phyloP scores from a whole-genome alignment of 164 flowering plant genomes.

The Annona cherimola region DNA sequence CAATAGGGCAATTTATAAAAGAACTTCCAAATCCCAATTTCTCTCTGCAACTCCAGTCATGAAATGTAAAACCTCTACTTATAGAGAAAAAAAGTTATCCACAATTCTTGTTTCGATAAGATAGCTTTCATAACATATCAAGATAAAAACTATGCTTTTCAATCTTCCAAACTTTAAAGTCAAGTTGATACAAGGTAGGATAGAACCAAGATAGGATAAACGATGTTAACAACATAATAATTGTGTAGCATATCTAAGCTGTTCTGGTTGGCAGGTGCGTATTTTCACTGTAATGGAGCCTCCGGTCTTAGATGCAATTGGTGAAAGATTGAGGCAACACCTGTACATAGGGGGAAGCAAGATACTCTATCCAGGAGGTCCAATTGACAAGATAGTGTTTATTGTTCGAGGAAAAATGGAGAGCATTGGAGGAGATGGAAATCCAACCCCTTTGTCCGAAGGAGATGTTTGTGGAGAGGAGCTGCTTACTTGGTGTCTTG shows the following conservation, averaged over 20 bases:
- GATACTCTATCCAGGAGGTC: slow-evolving; percentile 45
- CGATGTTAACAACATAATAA: no score
- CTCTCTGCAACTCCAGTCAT: no score
- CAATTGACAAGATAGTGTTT: slow-evolving; percentile 59
- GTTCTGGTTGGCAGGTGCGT: slow-evolving; percentile 40
- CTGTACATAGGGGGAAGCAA: slow-evolving; percentile 60
- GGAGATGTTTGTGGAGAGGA: slow-evolving; percentile 87
- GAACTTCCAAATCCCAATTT: no score
- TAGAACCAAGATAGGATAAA: no score
- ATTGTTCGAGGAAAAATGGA: slow-evolving; percentile 67
- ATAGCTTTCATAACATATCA: no score
- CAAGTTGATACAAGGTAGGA: no score
- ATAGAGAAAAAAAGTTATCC: no score
- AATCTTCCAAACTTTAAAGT: no score
- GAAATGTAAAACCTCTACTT: no score
- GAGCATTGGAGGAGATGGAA: slow-evolving; percentile 45
- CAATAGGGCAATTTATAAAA: no score
- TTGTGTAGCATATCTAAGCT: neutral
- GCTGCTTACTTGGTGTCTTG: slow-evolving; percentile 84
- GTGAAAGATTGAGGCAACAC: slow-evolving; percentile 62
- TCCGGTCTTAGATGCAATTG: slow-evolving; percentile 59
- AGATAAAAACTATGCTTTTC: no score
- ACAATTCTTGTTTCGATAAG: no score
- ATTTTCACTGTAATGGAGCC: slow-evolving; percentile 67
- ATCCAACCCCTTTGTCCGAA: slow-evolving; percentile 38